These are phyloP conservation scores for Jamesozyma gamospora DNA, from an alignment of 805 yeast genomes.

Conservation along the genomic window DNA sequence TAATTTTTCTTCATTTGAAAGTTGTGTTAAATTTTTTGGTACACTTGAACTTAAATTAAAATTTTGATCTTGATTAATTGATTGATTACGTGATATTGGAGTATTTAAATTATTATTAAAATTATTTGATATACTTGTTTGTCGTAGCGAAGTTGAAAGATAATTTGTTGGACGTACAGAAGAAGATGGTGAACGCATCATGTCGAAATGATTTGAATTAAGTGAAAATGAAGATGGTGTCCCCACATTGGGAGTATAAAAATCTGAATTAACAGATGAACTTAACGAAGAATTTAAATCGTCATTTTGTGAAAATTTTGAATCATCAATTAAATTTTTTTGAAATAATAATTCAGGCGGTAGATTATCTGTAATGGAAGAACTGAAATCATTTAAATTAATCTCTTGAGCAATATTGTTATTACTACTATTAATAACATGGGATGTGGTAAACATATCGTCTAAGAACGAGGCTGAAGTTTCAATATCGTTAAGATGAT, in stretches of 20 bases:
- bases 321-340: constrained; percentile 12
- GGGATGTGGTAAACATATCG: constrained; percentile 13
- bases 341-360: constrained; percentile 15
- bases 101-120: constrained; percentile 10
- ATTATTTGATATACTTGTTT: constrained; percentile 10
- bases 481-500: background rate
- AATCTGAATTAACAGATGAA: constrained; percentile 22
- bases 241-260: constrained; percentile 15
- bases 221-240: constrained; percentile 20
- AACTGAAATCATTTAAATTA: background rate
- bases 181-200: constrained; percentile 22
- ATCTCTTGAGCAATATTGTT: background rate
- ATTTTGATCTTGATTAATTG: constrained; percentile 7
- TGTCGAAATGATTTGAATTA: constrained; percentile 17
- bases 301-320: constrained; percentile 16
- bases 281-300: constrained; percentile 25
- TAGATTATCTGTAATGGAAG: background rate
- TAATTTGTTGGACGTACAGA: constrained; percentile 23
- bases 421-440: background rate
- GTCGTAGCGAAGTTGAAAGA: constrained; percentile 23
- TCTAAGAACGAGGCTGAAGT: constrained; percentile 15
- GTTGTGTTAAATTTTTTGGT: constrained; percentile 12
- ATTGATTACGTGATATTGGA: constrained; percentile 26
- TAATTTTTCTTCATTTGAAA: constrained; percentile 50
- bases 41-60: constrained; percentile 9